phyloP scores from a whole-genome alignment of 163 green algal genomes.

The Scenedesmus sp. region DNA sequence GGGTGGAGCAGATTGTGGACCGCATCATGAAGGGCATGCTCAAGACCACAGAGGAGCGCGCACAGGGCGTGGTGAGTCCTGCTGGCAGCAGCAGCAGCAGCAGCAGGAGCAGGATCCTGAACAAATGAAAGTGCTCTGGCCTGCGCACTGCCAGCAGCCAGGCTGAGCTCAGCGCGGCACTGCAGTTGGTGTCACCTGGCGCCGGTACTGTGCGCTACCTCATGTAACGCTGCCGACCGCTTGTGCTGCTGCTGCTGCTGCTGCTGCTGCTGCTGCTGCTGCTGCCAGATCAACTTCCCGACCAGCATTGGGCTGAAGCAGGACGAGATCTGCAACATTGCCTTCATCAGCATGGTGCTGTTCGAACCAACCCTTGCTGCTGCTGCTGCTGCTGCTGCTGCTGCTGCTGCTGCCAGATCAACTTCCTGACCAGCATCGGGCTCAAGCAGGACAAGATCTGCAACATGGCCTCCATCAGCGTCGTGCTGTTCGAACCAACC shows the following conservation, averaged over 20 bases:
- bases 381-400: not conserved
- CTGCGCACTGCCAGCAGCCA: too few relatives aligned
- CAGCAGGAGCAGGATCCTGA: not conserved
- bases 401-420: slow-evolving; percentile 53
- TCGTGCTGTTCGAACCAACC: slow-evolving; percentile 74
- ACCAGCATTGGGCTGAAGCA: slow-evolving; percentile 58
- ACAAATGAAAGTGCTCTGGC: too few relatives aligned
- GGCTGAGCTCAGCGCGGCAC: too few relatives aligned
- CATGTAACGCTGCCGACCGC: not conserved
- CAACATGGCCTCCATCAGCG: slow-evolving; percentile 77
- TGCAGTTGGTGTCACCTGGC: too few relatives aligned
- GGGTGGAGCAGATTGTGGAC: slow-evolving; percentile 78
- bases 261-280: not conserved
- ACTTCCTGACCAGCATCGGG: slow-evolving; percentile 64
- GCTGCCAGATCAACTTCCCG: not conserved
- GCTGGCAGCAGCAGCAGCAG: not conserved
- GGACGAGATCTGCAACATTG: slow-evolving; percentile 80
- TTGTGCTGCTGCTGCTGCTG: not conserved
- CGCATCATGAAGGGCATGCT: slow-evolving; percentile 77
- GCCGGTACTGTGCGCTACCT: not conserved
- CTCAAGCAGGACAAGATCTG: slow-evolving; percentile 74
- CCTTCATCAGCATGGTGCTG: slow-evolving; percentile 67
- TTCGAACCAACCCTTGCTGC: not conserved
- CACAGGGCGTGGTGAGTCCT: slow-evolving; percentile 66
- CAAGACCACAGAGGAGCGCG: slow-evolving; percentile 70